phyloP scores from a whole-genome alignment of 352 stramenopile species.

The Phytopythium litorale region DNA sequence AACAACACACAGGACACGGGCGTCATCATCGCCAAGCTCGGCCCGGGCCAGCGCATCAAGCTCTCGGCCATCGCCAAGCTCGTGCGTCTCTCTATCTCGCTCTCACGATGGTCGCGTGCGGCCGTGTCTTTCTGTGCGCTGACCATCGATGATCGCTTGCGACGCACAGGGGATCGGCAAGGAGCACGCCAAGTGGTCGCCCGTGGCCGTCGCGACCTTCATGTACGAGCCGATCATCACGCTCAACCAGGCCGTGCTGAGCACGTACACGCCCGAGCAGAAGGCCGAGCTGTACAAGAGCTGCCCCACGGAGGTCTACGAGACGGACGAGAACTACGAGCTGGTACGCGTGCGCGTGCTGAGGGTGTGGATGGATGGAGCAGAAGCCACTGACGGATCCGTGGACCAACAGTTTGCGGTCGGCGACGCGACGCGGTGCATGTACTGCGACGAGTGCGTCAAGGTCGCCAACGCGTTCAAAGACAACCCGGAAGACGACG shows the following conservation, averaged over 20 bases:
- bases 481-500: constrained; percentile 93
- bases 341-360: constrained; percentile 25
- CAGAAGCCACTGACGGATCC: neutral
- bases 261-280: constrained; percentile 92
- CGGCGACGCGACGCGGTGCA: constrained; percentile 79
- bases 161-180: constrained; percentile 90
- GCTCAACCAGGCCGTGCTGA: constrained; percentile 90
- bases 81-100: constrained; percentile 15
- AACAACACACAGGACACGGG: constrained; percentile 95
- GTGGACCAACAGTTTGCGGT: constrained; percentile 39
- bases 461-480: constrained; percentile 92
- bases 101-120: too few relatives aligned
- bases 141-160: neutral
- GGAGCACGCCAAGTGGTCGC: constrained; percentile 97
- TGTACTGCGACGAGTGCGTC: constrained; percentile 95
- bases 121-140: neutral
- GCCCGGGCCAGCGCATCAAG: constrained; percentile 92
- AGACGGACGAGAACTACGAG: constrained; percentile 91
- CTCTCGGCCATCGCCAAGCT: constrained; percentile 93
- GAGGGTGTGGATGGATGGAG: neutral
- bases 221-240: constrained; percentile 91
- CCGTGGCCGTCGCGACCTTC: constrained; percentile 94
- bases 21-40: constrained; percentile 97
- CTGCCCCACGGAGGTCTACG: constrained; percentile 93
- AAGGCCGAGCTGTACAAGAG: constrained; percentile 94